A percentile compares a stretch with the other conserved stretches of the same genome.
phyloP scores from a whole-genome alignment of 805 yeast species.

The Ascoidea tarda region DNA sequence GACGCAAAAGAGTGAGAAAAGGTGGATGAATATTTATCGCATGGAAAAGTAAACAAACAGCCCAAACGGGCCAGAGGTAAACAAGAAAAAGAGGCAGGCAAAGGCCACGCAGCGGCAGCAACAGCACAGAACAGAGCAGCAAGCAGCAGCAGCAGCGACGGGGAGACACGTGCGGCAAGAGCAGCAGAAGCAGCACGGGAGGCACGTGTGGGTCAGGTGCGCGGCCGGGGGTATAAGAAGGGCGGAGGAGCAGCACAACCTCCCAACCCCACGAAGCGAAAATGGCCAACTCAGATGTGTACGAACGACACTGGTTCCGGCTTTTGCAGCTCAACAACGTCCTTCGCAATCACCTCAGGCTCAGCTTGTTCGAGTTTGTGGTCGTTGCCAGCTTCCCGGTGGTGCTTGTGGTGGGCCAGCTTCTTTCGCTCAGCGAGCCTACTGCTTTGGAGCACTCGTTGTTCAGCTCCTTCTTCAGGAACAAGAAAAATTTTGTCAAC shows the following conservation, averaged over 20 bases:
- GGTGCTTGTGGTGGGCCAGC: constrained; percentile 5
- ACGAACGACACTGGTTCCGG: background rate
- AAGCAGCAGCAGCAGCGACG: background rate
- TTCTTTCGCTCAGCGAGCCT: background rate
- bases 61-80: no score
- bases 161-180: background rate
- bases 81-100: no score
- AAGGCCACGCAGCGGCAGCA: no score
- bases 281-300: no score
- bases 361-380: constrained; percentile 1
- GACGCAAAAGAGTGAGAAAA: background rate
- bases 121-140: no score
- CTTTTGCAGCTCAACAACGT: background rate
- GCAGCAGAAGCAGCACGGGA: background rate
- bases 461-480: constrained; percentile 19
- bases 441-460: background rate
- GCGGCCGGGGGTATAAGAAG: background rate
- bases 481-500: constrained; percentile 61
- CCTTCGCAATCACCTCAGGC: background rate
- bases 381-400: background rate
- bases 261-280: background rate
- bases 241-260: background rate
- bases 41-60: no score
- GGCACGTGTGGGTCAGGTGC: background rate
- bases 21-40: background rate